Base-by-base conservation (phyloP, 2,329 filamentous ascomycete genomes). In the Clarireedia homoeocarpa region DNA sequence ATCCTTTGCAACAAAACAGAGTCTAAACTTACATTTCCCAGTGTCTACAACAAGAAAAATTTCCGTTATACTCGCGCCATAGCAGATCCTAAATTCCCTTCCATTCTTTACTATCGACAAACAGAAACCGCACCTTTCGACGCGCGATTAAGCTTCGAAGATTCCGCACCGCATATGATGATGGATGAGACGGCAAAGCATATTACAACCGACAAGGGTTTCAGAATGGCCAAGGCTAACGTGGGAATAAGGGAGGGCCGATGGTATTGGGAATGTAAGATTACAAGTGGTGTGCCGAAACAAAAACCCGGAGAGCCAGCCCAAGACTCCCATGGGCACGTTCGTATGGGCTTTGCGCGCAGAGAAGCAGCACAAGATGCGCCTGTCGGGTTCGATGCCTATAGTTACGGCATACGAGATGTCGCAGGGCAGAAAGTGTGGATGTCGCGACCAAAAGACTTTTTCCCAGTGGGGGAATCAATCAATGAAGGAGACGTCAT, bases 211-310 rank as follows among this genome's bases (percentile, higher is more conserved):
- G 85, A 92, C 63, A 95, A 95, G 71, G 91, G 94, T 7, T 96
- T 94, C 78, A 82, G 95, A 58, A 94, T 92, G 78, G 86, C 88
- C 2, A 83, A 92, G 40, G 91, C 89, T 12, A 99, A 99, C 66
- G 86, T 97, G 0, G 90, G 88, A 24, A 88, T 91, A 4, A 80
- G 94, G 47, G 89, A 97, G 71, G 94, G 94, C 0, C 82, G 88
- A 34, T 90, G 89, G 77, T 99, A 95, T 71, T 99, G 91, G 77
- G 94, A 99, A 72, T 91, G 92, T 71, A 91, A 88, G 67, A 83
- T 99, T 53, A 85, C 91, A 9, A 83, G 85, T 62, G 94, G 94
- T 38, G 84, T 89, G 44, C 75, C 81, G 2, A 71, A 72, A 50
- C 58, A 62, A 46, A 65, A 62, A 56, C 55, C 56, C 52, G 60